phyloP scores from a whole-genome alignment of 2,329 filamentous ascomycete species.

The Aspergillus floridensis region DNA sequence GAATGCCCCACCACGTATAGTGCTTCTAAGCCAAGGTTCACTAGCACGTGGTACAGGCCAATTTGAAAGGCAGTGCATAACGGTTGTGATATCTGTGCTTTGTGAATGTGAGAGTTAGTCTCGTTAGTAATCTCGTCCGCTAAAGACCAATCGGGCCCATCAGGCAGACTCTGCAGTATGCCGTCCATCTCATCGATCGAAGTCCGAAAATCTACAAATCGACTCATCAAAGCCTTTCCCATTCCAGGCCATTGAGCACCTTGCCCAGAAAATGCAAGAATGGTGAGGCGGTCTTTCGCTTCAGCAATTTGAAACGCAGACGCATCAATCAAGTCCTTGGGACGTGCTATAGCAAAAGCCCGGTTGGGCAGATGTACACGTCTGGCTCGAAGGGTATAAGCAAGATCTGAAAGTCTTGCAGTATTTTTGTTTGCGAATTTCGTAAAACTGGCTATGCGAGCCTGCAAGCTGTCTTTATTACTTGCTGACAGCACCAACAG shows the following conservation, averaged over 20 bases:
- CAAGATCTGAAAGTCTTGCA: too few species aligned
- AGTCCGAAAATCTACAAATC: conserved; percentile 6
- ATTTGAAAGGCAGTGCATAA: conserved; percentile 49
- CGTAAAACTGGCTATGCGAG: too few species aligned
- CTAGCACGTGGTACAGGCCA: conserved; percentile 45
- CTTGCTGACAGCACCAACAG: too few species aligned
- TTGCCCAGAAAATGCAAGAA: conserved; percentile 32
- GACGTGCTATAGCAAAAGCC: not conserved
- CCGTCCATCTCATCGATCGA: conserved; percentile 10
- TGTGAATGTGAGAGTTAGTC: not conserved
- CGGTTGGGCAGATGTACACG: too few species aligned
- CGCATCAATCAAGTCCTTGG: not conserved
- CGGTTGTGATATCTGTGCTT: conserved; percentile 10
- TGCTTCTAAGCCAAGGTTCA: conserved; percentile 44
- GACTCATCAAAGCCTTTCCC: conserved; percentile 22
- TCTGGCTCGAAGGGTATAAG: too few species aligned
- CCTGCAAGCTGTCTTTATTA: too few species aligned
- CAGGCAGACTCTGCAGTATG: not conserved
- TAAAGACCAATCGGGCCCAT: not conserved
- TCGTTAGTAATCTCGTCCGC: conserved; percentile 1
- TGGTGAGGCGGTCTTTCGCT: not conserved
- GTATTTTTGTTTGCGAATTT: too few species aligned
- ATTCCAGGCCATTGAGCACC: conserved; percentile 31
- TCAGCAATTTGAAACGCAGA: too few species aligned
- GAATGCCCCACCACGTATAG: conserved; percentile 47